Evolutionary conservation across 495 filamentous ascomycete species (phyloP), one percentile per base, ranked within the genome.

Genomic region (Hypoxylon cercidicola): DNA sequence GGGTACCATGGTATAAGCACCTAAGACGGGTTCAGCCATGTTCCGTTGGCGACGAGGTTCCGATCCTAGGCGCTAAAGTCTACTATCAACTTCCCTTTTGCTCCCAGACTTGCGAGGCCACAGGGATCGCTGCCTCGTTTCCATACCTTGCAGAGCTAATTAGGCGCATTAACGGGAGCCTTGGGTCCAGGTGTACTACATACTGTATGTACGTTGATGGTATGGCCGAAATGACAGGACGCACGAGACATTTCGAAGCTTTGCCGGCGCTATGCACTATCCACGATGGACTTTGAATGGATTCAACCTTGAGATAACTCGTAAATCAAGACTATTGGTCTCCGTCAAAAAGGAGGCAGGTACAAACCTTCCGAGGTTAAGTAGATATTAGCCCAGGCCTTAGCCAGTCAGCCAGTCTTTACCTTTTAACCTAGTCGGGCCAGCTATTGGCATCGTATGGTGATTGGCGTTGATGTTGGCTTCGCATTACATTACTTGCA

Each of bases 21-120:
- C 18, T 44, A 50, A 28, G 11, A 21, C 21, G 55, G 59, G 59
- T 54, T 55, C 44, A 62, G 64, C 59, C 64, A 68, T 55, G 55
- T 60, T 58, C 62, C 55, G 50, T 44, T 50, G 44, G 30, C 58
- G 55, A 65, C 37, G 62, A 68, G 54, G 48, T 58, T 45, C 54
- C 55, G 55, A 68, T 68, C 64, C 59, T 68, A 68, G 59, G 59
- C 50, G 55, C 54, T 34, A 32, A 40, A 43, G 48, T 47, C 51
- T 62, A 23, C 50, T 20, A 43, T 55, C 34, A 49, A 55, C 53
- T 18, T 62, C 54, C 47, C 58, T 54, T 41, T 57, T 55, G 43
- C 54, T 58, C 43, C 46, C 62, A 67, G 30, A 32, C 30, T 25
- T 25, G 23, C 30, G 3, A 32, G 30, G 30, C 30, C 30, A 7